Evolutionary conservation across 169 alveolate genomes (phyloP), one percentile per base, ranked within the genome.

Genomic region (Plasmodium cynomolgi): DNA sequence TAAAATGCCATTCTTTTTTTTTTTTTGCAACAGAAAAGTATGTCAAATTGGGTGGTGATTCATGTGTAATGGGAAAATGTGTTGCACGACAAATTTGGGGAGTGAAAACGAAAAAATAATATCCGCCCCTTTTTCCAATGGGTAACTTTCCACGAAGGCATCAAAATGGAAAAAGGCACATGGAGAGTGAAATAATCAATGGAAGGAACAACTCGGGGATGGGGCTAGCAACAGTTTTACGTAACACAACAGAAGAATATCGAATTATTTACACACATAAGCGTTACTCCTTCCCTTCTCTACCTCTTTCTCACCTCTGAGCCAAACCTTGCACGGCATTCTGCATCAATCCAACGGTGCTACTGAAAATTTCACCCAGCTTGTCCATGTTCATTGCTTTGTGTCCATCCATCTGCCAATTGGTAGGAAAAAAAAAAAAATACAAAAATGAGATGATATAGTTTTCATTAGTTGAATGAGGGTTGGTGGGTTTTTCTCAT

Each of bases 281-380:
- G 20, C 31, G 41, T 29, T 75, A 17, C 23, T 20, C 62, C 37
- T 33, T 13, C 72, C 41, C 68, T 50, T 11, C 37, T 26, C 26
- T 15, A 23, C 50, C 26, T 84, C 50, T 80, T 50, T n/a, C 34
- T 62, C 47, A 88, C 94, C 94, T 88, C 37, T 88, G 83, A 77
- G 91, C 79, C 73, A 88, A 80, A 15, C 84, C 84, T 9, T 79
- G 71, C 26, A 79, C 26, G 20, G 91, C 73, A 80, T 80, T 88
- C 58, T 88, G 81, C 94, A 88, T 88, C 39, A 88, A 41, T 39
- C 90, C 84, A 72, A 80, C 84, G 26, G 94, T 88, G 50, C 73
- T 74, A 15, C 72, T 88, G 71, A 88, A 79, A 15, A 81, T 15
- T 15, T 88, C 94, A 9, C 88, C 33, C 29, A 88, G n/a, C 50